Conservation (phyloP, 2,329 filamentous ascomycete genomes). For the Lasiodiplodia hormozganensis region DNA sequence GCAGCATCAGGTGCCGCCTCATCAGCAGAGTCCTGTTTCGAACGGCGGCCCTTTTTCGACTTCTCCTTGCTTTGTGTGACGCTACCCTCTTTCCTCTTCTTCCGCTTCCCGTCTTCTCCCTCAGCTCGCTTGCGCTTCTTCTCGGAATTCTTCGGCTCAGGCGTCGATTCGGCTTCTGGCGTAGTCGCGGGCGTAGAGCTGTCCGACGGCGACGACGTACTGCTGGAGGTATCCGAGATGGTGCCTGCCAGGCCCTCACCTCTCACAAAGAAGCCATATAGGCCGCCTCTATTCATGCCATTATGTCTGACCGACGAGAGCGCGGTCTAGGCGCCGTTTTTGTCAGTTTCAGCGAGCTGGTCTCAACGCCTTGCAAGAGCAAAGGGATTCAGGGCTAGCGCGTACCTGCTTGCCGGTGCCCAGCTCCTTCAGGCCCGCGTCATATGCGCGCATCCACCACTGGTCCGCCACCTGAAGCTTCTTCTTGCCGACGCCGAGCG, state of each 20-base stretch:
- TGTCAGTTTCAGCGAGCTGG: neutral
- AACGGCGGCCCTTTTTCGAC: conserved; percentile 28
- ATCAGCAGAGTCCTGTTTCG: conserved; percentile 31
- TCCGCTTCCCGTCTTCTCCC: conserved; percentile 31
- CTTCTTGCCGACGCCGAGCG: conserved; percentile 80
- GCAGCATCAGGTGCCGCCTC: conserved; percentile 31
- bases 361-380: neutral
- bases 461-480: conserved; percentile 72
- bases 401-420: conserved; percentile 63
- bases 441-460: conserved; percentile 97
- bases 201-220: conserved; percentile 24
- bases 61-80: conserved; percentile 17
- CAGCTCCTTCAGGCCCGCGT: conserved; percentile 84
- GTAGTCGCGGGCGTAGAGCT: conserved; percentile 31
- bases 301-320: conserved; percentile 55
- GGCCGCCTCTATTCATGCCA: conserved; percentile 58
- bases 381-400: conserved; percentile 30
- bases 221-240: conserved; percentile 44
- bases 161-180: conserved; percentile 5
- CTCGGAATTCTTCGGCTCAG: neutral
- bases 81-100: conserved; percentile 33
- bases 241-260: conserved; percentile 82
- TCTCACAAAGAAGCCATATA: conserved; percentile 86
- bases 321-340: conserved; percentile 60
- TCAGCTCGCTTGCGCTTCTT: conserved; percentile 40